Evolutionary conservation across 768 basidiomycete genomes (phyloP).

Genomic region (Serendipita sp.): DNA sequence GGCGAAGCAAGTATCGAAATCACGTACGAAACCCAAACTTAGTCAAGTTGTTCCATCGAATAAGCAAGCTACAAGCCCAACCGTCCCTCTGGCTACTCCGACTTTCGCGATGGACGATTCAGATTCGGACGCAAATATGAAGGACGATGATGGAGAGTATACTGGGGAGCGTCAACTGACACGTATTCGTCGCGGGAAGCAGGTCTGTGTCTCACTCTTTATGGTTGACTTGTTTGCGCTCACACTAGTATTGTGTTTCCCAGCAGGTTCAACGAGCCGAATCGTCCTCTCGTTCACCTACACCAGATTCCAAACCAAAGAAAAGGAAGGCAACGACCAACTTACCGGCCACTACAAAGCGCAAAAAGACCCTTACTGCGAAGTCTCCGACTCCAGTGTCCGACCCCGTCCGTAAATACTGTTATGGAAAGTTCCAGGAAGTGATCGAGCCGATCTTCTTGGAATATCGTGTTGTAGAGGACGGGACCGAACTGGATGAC

Average conservation of each 20-base stretch:
- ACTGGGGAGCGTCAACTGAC: slow-evolving; percentile 9
- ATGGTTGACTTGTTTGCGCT: background rate
- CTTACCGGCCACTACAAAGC: slow-evolving; percentile 27
- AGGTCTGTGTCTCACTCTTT: slow-evolving; percentile 4
- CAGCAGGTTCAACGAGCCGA: slow-evolving; percentile 20
- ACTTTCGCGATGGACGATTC: slow-evolving; percentile 5
- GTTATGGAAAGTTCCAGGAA: slow-evolving; percentile 57
- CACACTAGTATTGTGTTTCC: background rate
- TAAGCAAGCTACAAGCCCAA: background rate
- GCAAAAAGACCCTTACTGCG: slow-evolving; percentile 25
- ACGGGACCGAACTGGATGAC: slow-evolving; percentile 17
- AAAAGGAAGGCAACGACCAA: slow-evolving; percentile 18
- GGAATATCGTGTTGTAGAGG: slow-evolving; percentile 43
- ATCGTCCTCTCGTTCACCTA: slow-evolving; percentile 16
- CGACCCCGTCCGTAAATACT: slow-evolving; percentile 69
- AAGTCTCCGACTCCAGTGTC: slow-evolving; percentile 28
- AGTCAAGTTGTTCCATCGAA: background rate
- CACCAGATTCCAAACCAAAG: slow-evolving; percentile 18
- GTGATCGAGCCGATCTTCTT: slow-evolving; percentile 55
- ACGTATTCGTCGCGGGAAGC: slow-evolving; percentile 12
- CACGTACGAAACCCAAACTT: background rate
- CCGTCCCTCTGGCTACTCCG: background rate
- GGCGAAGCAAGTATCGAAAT: background rate
- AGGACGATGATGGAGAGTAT: slow-evolving; percentile 7
- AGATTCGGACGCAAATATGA: slow-evolving; percentile 9